Evolutionary conservation across 2,329 filamentous ascomycete genomes (phyloP), one percentile per base, ranked within the genome.

Genomic region (Xylaria sp.): DNA sequence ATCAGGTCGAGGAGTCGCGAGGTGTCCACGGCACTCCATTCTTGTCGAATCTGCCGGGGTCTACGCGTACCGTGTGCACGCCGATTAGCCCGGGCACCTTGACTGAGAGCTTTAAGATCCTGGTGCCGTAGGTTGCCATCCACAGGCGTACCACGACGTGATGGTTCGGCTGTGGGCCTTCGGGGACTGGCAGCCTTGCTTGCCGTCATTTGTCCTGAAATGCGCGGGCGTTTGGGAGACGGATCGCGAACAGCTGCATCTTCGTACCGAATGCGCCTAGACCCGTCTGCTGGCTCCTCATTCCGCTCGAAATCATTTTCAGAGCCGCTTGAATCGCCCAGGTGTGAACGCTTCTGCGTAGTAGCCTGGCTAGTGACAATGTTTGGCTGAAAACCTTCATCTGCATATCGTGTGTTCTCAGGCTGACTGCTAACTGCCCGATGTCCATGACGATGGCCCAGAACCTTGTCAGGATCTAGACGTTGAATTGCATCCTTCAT

Each of bases 11-110:
- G 63, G 41, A 84, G 77, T 34, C 66, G 57, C 11, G 62, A 39
- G 4, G 69, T 69, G 59, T 84, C 81, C 7, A 63, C 50, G 8
- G 70, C 61, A 22, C 72, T 72, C 81, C 81, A 84, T 7, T 65
- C 62, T 41, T 60, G 63, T 44, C 71, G 70, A 39, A 55, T 51
- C 61, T 75, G 74, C 9, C 50, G 58, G 7, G 54, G 56, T 34
- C 45, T 63, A 22, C 39, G 57, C 13, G 48, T 44, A 40, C 40
- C 29, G 7, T 58, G 44, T 19, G 50, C 50, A 16, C 56, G 62
- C 44, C 57, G 56, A 43, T 54, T 61, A 18, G 49, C 51, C 17
- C 50, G 57, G 19, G 61, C 65, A 7, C 39, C 50, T 45, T 64
- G 61, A 38, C 59, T 66, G 2, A 66, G 52, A 16, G 39, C 46